phyloP scores from a whole-genome alignment of 306 rosid species.

The Cajanus cajan region DNA sequence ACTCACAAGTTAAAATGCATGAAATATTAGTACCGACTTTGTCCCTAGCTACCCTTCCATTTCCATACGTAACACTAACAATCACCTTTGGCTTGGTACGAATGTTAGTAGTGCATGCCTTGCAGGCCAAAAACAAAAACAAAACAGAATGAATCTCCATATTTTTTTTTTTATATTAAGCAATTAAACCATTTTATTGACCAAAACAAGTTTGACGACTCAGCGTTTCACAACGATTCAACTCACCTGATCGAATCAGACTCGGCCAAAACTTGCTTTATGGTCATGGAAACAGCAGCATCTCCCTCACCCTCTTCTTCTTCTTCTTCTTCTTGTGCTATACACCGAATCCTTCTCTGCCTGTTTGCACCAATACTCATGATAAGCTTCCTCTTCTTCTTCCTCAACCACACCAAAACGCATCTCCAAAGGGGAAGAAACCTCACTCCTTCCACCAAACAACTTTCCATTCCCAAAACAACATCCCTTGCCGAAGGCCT shows the following conservation, averaged over 20 bases:
- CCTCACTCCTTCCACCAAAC: constrained; percentile 25
- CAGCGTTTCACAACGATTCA: not conserved
- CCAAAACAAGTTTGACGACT: not conserved
- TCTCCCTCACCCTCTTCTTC: no score
- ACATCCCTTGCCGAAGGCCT: constrained; percentile 50
- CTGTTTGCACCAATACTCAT: not conserved
- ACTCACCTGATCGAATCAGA: not conserved
- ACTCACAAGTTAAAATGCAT: no score
- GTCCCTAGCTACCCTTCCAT: no score
- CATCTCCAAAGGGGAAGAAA: constrained; percentile 37
- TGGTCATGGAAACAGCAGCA: constrained; percentile 2
- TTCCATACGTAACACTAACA: not conserved
- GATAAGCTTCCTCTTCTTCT: not conserved
- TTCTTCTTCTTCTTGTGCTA: not conserved
- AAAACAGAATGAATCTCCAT: not conserved
- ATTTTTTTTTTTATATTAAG: not conserved
- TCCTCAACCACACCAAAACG: constrained; percentile 13
- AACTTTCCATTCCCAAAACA: constrained; percentile 34
- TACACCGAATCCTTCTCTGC: not conserved
- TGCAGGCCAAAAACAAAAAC: not conserved
- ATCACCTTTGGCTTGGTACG: not conserved
- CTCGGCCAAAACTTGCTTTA: constrained; percentile 37
- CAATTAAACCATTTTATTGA: not conserved
- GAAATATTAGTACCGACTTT: no score
- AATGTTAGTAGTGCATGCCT: not conserved